Base-by-base conservation (phyloP, 2,329 filamentous ascomycete species). In the Venturia carpophila region DNA sequence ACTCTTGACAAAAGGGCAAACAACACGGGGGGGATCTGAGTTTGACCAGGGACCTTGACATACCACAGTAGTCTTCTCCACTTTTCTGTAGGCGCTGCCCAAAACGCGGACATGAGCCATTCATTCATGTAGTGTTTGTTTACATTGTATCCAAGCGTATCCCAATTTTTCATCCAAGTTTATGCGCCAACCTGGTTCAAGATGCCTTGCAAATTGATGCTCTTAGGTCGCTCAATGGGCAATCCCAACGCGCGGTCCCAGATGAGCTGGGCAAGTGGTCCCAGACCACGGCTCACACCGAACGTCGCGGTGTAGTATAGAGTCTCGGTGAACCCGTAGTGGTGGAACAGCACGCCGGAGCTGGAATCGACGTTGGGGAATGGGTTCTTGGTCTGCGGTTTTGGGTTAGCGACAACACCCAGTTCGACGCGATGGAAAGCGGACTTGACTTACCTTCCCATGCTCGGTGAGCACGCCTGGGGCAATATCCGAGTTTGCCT, bases 201-300 rank as follows among this genome's bases (percentile, higher is more conserved):
- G 70, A 99, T 79, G 13, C 93, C 93, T 76, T 90, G 83, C 65
- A 99, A 81, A 79, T 96, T 94, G 75, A 97, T 96, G 78, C 91
- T 96, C 89, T 99, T 99, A 62, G 94, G 94, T 68, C 93, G 84
- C 86, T 99, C 94, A 73, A 99, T 99, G 13, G 94, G 94, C 74
- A 97, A 81, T 64, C 94, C 94, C 68, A 99, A 79, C 19, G 92
- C 92, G 62, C 94, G 86, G 76, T 97, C 93, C 94, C 94, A 97
- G 75, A 99, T 89, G 69, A 99, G 83, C 78, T 99, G 94, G 55
- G 92, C 92, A 61, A 99, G 82, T 27, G 94, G 94, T 9, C 94
- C 94, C 19, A 99, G 81, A 64, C 84, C 84, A 75, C 85, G 81
- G 75, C 83, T 86, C 88, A 88, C 85, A 70, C 85, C 85, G 70